A percentile compares a stretch with the other conserved stretches of the same genome.
Evolutionary conservation across 2,329 filamentous ascomycete species (phyloP).

Genomic region (Fusarium sp.): DNA sequence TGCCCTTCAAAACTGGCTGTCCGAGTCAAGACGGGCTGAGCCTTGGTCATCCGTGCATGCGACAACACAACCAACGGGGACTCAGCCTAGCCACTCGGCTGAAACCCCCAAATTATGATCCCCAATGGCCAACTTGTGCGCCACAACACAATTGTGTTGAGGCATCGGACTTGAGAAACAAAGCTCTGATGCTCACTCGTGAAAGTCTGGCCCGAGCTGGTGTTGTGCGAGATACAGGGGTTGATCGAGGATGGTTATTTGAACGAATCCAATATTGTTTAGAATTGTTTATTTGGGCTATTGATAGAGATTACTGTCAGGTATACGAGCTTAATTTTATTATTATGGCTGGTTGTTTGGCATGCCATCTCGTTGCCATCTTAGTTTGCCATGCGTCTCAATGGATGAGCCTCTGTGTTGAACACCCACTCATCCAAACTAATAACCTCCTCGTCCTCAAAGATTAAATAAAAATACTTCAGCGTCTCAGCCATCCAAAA

Average conservation of each 20-base stretch:
- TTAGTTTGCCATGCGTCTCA: slow-evolving; percentile 37
- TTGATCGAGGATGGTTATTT: background rate
- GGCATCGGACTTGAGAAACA: background rate
- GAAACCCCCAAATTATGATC: background rate
- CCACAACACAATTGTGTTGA: background rate
- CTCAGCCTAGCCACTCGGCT: background rate
- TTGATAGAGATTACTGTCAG: background rate
- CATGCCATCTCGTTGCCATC: too few relatives aligned
- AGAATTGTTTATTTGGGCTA: background rate
- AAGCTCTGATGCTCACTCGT: too few relatives aligned
- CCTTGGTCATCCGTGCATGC: background rate
- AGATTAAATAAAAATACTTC: slow-evolving; percentile 80
- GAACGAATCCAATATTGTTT: too few relatives aligned
- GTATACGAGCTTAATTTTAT: background rate
- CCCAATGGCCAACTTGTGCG: fast-evolving
- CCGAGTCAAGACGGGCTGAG: fast-evolving
- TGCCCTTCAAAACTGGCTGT: background rate
- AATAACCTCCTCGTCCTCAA: slow-evolving; percentile 69
- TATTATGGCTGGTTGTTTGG: background rate
- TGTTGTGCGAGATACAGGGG: background rate
- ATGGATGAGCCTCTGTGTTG: slow-evolving; percentile 64
- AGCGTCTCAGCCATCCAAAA: slow-evolving; percentile 80
- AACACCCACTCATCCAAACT: slow-evolving; percentile 76
- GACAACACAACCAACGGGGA: background rate
- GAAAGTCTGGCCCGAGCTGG: too few relatives aligned